phyloP scores from a whole-genome alignment of 352 stramenopile species.

The Phytophthora tubulina region DNA sequence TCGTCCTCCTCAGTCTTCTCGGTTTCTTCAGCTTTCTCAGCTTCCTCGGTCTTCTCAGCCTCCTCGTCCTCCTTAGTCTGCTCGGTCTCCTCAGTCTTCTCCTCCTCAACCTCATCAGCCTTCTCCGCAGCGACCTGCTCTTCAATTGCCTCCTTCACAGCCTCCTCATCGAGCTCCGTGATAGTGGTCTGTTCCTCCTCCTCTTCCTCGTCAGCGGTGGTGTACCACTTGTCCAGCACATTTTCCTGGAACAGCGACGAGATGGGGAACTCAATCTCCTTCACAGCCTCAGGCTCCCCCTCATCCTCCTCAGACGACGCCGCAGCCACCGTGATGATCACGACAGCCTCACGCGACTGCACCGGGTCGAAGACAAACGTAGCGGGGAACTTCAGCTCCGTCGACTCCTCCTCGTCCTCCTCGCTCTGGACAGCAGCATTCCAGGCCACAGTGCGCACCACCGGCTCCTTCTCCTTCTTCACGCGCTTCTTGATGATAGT shows the following conservation, averaged over 20 bases:
- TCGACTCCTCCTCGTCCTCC: conserved; percentile 13
- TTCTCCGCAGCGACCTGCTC: conserved; percentile 29
- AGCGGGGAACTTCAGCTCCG: conserved; percentile 54
- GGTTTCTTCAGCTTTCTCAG: conserved; percentile 16
- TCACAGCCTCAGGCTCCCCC: conserved; percentile 64
- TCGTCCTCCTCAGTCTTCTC: conserved; percentile 24
- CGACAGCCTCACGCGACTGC: conserved; percentile 82
- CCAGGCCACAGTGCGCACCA: conserved; percentile 53
- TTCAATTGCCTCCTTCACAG: conserved; percentile 26
- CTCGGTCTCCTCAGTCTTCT: conserved; percentile 6
- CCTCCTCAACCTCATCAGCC: conserved; percentile 26
- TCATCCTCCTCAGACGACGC: conserved; percentile 55
- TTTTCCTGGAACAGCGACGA: conserved; percentile 76
- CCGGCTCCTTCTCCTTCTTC: conserved; percentile 61
- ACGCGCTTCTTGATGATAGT: conserved; percentile 67
- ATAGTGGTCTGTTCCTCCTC: conserved; percentile 49
- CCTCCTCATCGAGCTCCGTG: conserved; percentile 42
- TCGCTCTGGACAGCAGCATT: conserved; percentile 24
- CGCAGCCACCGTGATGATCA: conserved; percentile 71
- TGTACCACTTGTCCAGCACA: conserved; percentile 78
- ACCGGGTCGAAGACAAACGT: conserved; percentile 87
- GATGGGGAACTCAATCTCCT: conserved; percentile 84
- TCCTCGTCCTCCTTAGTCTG: conserved; percentile 16
- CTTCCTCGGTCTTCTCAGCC: conserved; percentile 20
- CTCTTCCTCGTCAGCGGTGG: conserved; percentile 57